Evolutionary conservation across 1,284 basidiomycete genomes (phyloP).

Genomic region (Austroboletus novae-zelandiae): DNA sequence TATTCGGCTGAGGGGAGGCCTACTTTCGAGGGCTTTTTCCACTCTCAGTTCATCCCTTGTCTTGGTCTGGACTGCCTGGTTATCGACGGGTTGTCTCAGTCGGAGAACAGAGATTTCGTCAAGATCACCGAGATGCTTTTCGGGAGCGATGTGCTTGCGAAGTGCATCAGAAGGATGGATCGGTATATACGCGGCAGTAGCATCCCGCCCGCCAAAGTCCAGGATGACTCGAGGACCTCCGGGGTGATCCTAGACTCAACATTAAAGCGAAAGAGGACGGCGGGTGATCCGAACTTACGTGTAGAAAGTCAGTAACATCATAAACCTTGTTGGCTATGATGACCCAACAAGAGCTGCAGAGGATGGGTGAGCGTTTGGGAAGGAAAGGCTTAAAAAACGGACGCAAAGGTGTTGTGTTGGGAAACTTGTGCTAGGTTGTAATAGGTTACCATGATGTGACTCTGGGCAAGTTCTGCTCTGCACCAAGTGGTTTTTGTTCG

Average conservation of each 20-base stretch:
- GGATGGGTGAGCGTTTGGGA: not conserved
- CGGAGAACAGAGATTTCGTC: constrained; percentile 49
- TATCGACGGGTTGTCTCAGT: constrained; percentile 40
- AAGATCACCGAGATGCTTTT: constrained; percentile 72
- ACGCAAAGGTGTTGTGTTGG: constrained; percentile 54
- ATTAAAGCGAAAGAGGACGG: not conserved
- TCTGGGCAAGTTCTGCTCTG: no score
- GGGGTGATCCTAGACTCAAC: constrained; percentile 63
- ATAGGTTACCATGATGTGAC: constrained; percentile 29
- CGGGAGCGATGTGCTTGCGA: constrained; percentile 60
- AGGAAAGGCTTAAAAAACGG: constrained; percentile 8
- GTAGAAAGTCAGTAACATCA: constrained; percentile 84
- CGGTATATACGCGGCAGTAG: constrained; percentile 68
- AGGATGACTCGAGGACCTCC: constrained; percentile 79
- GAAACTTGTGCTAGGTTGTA: constrained; percentile 44
- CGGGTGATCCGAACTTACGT: constrained; percentile 38
- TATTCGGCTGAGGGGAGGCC: constrained; percentile 65
- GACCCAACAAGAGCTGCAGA: constrained; percentile 79
- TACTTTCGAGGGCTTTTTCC: constrained; percentile 56
- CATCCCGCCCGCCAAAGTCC: constrained; percentile 78
- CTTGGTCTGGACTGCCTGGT: constrained; percentile 36
- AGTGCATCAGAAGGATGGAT: constrained; percentile 75
- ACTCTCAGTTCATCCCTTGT: constrained; percentile 73
- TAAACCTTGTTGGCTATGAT: constrained; percentile 77
- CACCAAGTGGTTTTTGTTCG: no score